Evolutionary conservation across 2,329 filamentous ascomycete genomes (phyloP), one percentile per base, ranked within the genome.

Genomic region (Talaromyces funiculosus): DNA sequence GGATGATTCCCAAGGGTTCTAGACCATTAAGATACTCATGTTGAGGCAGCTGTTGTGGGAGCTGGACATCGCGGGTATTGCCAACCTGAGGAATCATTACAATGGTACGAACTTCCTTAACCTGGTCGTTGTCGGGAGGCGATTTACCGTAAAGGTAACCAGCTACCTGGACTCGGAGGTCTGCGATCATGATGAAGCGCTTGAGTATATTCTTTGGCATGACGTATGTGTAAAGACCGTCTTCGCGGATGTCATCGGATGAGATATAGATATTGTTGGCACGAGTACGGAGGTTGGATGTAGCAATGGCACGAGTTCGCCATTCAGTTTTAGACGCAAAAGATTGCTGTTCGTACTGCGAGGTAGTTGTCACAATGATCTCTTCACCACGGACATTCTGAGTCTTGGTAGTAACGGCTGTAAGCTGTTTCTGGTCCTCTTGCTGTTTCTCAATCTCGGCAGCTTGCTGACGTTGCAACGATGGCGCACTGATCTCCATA

Each of bases 151-250:
- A 99, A 0, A 99, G 83, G 73, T 96, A 99, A 1, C 92, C 94
- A 16, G 93, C 92, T 54, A 99, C 92, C 76, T 99, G 94, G 14
- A 97, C 92, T 53, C 95, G 90, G 60, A 99, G 84, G 79, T 99
- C 94, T 51, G 94, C 89, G 71, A 99, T 95, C 24, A 90, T 94
- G 78, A 99, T 97, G 81, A 99, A 99, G 65, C 91, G 90, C 83
- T 96, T 97, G 69, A 99, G 84, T 53, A 99, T 88, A 74, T 99
- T 99, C 84, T 97, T 99, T 0, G 94, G 94, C 90, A 99, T 97
- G 69, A 99, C 90, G 70, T 97, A 99, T 0, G 93, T 99, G 71
- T 90, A 89, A 69, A 87, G 84, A 40, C 92, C 90, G 62, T 96
- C 92, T 65, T 94, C 85, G 58, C 92, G 90, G 66, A 93, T 90